Evolutionary conservation across 139 green algal genomes (phyloP), one percentile per base, ranked within the genome.

Genomic region (Ettlia oleoabundans): DNA sequence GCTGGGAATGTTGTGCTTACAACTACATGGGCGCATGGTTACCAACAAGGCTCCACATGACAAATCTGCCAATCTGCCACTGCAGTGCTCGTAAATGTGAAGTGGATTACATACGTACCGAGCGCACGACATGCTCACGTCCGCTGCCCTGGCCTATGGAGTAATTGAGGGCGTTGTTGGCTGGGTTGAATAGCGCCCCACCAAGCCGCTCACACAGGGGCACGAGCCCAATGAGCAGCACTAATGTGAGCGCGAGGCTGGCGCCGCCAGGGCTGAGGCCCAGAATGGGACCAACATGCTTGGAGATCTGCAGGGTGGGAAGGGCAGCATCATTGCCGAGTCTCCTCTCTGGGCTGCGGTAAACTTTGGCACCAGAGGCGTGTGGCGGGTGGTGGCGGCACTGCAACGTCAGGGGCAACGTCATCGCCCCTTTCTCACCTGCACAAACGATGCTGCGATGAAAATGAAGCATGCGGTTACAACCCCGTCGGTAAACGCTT

Each of bases 101-200:
- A 21, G 21, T 8, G 13, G 13, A 10, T 33, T 10, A 7, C 4
- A 26, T n/a, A 22, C 73, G 53, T 53, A 80, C 66, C 35, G n/a
- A 28, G 35, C 78, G 65, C 3, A 55, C 26, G n/a, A 55, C 18
- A 61, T 83, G 78, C 66, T 83, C 65, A 26, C 40, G 15, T 33
- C 42, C 26, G 66, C 47, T 55, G 64, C 78, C 78, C 26, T 76
- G 28, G 22, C 65, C 78, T 2, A 41, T 26, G 5, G 66, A 65
- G 32, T 41, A 77, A 7, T 69, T 22, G n/a, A 68, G n/a, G 3
- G 38, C 51, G 35, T 76, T 77, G 66, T 78, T 77, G 0, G 65
- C 47, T 1, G 78, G 78, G 78, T 83, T 83, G 51, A 62, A 69
- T 5, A 69, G 19, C 24, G 78, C 78, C 26, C 78, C 78, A 22